Percentiles rank a stretch among this genome's conserved stretches.
These are phyloP conservation scores for Bullera alba DNA, from an alignment of 768 basidiomycete species.

Conservation along the genomic window DNA sequence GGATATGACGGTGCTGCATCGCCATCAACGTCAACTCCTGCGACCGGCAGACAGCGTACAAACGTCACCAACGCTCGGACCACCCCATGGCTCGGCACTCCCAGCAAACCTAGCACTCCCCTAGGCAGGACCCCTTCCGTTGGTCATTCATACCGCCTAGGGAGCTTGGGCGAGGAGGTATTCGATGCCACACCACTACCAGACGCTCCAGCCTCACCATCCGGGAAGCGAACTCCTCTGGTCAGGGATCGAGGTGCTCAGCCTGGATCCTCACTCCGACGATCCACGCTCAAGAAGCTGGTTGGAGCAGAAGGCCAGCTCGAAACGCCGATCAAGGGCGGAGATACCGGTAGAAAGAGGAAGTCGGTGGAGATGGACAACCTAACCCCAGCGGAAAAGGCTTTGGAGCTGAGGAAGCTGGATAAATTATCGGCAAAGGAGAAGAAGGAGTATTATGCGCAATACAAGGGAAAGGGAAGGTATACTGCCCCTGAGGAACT, in stretches of 20 bases:
- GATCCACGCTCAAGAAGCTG: background rate
- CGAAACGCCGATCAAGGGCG: background rate
- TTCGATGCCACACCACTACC: background rate
- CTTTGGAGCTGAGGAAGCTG: constrained; percentile 16
- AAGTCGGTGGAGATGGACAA: constrained; percentile 7
- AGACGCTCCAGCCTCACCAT: background rate
- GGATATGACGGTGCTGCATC: too few species aligned
- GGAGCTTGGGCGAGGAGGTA: too few species aligned
- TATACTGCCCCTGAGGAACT: constrained; percentile 28
- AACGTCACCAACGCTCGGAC: too few species aligned
- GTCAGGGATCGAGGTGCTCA: constrained; percentile 2
- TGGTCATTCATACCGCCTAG: too few species aligned
- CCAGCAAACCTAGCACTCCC: background rate
- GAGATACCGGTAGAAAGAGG: background rate
- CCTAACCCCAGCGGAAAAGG: constrained; percentile 26
- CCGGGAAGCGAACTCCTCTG: constrained; percentile 1
- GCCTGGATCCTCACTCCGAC: background rate
- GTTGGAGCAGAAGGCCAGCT: background rate
- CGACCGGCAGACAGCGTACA: too few species aligned
- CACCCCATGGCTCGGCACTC: constrained; percentile 1
- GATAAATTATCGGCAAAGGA: constrained; percentile 21
- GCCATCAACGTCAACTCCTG: too few species aligned
- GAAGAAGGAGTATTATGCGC: constrained; percentile 24
- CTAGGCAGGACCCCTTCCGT: background rate
- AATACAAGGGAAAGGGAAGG: constrained; percentile 39